phyloP scores from a whole-genome alignment of 169 alveolate genomes.

The Neospora caninum region DNA sequence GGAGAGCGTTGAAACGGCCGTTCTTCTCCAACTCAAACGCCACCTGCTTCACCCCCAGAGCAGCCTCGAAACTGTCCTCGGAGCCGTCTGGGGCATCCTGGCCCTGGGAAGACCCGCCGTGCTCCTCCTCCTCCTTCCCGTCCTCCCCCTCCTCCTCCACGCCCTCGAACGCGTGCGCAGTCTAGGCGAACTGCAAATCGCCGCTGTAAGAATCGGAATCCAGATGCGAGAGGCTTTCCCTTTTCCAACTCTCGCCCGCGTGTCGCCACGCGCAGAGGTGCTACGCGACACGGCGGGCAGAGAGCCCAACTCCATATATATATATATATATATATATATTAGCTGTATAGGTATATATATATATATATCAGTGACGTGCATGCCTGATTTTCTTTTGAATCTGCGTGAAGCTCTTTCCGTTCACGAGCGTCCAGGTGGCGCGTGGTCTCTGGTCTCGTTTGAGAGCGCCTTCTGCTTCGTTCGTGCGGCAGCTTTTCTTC shows the following conservation, averaged over 20 bases:
- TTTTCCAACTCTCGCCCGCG: too few species aligned
- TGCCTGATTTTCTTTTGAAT: too few species aligned
- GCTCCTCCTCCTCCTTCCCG: constrained; percentile 21
- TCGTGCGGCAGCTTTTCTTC: too few species aligned
- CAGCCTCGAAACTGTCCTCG: constrained; percentile 50
- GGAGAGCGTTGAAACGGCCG: constrained; percentile 23
- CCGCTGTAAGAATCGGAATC: not conserved
- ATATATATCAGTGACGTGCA: not conserved
- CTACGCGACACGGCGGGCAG: too few species aligned
- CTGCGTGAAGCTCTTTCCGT: too few species aligned
- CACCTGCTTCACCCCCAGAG: constrained; percentile 18
- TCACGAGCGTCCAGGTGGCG: too few species aligned
- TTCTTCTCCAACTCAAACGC: constrained; percentile 25
- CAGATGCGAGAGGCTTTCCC: not conserved
- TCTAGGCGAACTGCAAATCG: not conserved
- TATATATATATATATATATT: too few species aligned
- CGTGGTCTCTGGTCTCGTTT: too few species aligned
- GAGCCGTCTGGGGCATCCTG: constrained; percentile 30
- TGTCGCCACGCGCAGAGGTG: too few species aligned
- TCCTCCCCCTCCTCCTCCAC: constrained; percentile 31
- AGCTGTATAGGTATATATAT: not conserved
- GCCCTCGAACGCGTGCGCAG: not conserved
- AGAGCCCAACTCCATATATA: not conserved
- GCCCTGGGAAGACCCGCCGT: constrained; percentile 26
- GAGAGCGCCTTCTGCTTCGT: too few species aligned